Percentiles rank a stretch among this genome's conserved stretches.
phyloP scores from a whole-genome alignment of 139 green algal genomes.

The Picochlorum sp. region DNA sequence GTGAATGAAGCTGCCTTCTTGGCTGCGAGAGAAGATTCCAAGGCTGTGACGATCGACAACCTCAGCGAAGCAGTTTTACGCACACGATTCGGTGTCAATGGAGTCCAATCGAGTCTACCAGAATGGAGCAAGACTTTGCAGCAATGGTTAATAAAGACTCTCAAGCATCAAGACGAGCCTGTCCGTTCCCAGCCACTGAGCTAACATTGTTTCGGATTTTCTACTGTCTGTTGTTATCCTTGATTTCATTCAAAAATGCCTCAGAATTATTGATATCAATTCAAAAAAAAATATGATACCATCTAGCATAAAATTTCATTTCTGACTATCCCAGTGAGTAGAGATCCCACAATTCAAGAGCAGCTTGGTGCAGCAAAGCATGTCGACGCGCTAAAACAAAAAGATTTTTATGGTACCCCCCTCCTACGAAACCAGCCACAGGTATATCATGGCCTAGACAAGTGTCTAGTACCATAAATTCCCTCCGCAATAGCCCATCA shows the following conservation, averaged over 20 bases:
- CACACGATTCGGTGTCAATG: slow-evolving; percentile 2
- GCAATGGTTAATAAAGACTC: neutral
- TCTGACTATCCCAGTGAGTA: slow-evolving; percentile 8
- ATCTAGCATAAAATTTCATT: neutral
- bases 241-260: neutral
- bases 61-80: neutral
- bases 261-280: neutral
- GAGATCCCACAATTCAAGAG: slow-evolving; percentile 41
- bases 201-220: neutral
- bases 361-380: slow-evolving; percentile 48
- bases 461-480: slow-evolving; percentile 57
- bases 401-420: slow-evolving; percentile 57
- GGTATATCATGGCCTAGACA: slow-evolving; percentile 17
- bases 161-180: neutral
- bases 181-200: slow-evolving; percentile 3
- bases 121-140: neutral
- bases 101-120: neutral
- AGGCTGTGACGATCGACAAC: neutral
- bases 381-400: slow-evolving; percentile 54
- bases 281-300: neutral
- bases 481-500: slow-evolving; percentile 51
- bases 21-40: neutral
- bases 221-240: no score
- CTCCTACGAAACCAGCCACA: slow-evolving; percentile 60
- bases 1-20: slow-evolving; percentile 54